Evolutionary conservation across 176 grass and related monocot species (phyloP).

Genomic region (Poa annua): DNA sequence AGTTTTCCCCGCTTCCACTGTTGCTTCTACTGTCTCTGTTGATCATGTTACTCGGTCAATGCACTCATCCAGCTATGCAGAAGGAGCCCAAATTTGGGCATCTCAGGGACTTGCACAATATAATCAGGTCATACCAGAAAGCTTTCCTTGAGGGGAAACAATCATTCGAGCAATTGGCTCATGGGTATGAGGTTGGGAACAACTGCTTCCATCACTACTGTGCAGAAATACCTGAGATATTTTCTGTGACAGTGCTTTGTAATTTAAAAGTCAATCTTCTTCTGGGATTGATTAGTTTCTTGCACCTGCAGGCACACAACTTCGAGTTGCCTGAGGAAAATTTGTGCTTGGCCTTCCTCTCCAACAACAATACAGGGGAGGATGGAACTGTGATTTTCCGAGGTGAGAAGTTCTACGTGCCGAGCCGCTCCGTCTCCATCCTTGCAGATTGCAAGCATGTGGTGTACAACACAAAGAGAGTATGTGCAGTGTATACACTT

Average conservation of each 20-base stretch:
- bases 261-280: constrained; percentile 26
- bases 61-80: constrained; percentile 55
- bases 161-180: constrained; percentile 59
- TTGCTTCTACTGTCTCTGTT: constrained; percentile 6
- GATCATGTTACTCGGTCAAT: constrained; percentile 23
- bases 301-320: constrained; percentile 53
- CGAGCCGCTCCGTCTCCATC: constrained; percentile 79
- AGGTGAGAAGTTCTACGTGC: constrained; percentile 60
- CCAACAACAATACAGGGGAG: constrained; percentile 67
- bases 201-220: constrained; percentile 30
- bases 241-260: constrained; percentile 10
- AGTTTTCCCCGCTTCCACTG: constrained; percentile 10
- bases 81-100: constrained; percentile 97
- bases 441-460: constrained; percentile 78
- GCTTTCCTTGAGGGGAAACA: constrained; percentile 66
- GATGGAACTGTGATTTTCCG: constrained; percentile 71
- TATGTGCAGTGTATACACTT: constrained; percentile 31
- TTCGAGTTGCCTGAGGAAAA: constrained; percentile 74
- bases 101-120: constrained; percentile 74
- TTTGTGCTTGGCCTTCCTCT: constrained; percentile 68
- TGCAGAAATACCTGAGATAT: constrained; percentile 9
- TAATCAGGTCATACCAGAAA: constrained; percentile 69
- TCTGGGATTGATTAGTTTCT: constrained; percentile 36
- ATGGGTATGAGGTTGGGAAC: constrained; percentile 66
- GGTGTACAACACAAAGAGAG: constrained; percentile 85